Evolutionary conservation across 129 eudicot genomes (phyloP), one percentile per base, ranked within the genome.

Genomic region (Saussurea involucrata): DNA sequence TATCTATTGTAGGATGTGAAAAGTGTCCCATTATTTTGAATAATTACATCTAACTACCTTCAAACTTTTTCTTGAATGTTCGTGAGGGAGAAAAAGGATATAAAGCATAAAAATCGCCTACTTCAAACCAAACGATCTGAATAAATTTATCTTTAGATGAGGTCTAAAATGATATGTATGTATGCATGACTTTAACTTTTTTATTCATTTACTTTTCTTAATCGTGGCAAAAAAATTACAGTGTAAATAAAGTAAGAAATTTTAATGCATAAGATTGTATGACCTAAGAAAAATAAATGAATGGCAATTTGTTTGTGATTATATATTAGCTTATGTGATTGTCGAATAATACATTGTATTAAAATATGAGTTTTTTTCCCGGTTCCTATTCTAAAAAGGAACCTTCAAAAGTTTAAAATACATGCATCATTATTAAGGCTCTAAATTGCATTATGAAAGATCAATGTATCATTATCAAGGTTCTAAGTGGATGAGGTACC

Each of bases 11-110:
- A 13, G 60, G 60, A 49, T 49, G 60, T 49, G 60, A 49, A 49
- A 49, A 49, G 60, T 4, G 17, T 49, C 60, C 60, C 60, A 5
- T 49, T 3, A 49, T 42, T 70, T 70, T 37, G 31, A 15, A 12
- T 24, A 24, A 70, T 70, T 70, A 70, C 74, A 42, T 37, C 13
- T 10, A 7, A 70, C 73, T 70, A 40, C 74, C 74, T 42, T 40
- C 72, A 32, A 67, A 66, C 13, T 5, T 17, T 21, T 57, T 60
- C 24, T 8, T 20, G 25, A 60, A 20, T 20, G 12, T 18, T 21
- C 11, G 21, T 21, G 20, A 8, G 28, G 65, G 65, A 2, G 6
- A 8, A 60, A 21, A 60, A 18, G 1, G 13, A 60, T 8, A 60
- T 6, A 58, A 57, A 60, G 6, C 25, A 60, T 18, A 21, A 21